Conservation (phyloP, 768 basidiomycete genomes). For the Sarcomyxa edulis region DNA sequence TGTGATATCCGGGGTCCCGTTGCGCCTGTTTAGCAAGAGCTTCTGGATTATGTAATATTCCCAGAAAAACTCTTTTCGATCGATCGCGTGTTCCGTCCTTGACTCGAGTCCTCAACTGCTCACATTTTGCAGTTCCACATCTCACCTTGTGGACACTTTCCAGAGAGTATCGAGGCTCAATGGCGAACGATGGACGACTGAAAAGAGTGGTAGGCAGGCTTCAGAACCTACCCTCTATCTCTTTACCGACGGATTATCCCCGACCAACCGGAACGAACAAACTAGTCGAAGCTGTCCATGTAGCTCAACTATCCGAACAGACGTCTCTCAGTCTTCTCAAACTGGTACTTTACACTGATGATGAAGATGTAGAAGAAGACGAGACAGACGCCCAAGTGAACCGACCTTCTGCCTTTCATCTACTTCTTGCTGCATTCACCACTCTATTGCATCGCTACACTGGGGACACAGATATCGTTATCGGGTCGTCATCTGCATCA, state of each 20-base stretch:
- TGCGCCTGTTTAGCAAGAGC: too few relatives aligned
- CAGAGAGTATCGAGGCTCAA: too few relatives aligned
- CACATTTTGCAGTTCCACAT: slow-evolving; percentile 2
- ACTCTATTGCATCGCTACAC: slow-evolving; percentile 93
- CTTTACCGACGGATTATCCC: slow-evolving; percentile 94
- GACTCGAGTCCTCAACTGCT: too few relatives aligned
- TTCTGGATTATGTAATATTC: too few relatives aligned
- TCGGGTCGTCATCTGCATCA: slow-evolving; percentile 80
- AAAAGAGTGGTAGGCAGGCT: slow-evolving; percentile 59
- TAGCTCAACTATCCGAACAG: slow-evolving; percentile 65
- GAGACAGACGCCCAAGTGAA: slow-evolving; percentile 27
- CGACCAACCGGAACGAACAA: slow-evolving; percentile 67
- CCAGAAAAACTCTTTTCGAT: too few relatives aligned
- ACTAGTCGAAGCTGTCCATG: slow-evolving; percentile 80
- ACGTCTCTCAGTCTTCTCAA: slow-evolving; percentile 77
- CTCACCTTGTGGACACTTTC: slow-evolving; percentile 5
- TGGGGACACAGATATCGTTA: slow-evolving; percentile 88
- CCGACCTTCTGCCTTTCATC: slow-evolving; percentile 81
- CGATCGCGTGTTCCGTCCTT: too few relatives aligned
- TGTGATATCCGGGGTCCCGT: too few relatives aligned
- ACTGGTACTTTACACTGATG: slow-evolving; percentile 70
- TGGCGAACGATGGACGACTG: slow-evolving; percentile 43
- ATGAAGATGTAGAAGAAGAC: slow-evolving; percentile 46
- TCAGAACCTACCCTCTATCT: slow-evolving; percentile 81
- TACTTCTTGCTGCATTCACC: slow-evolving; percentile 88